phyloP scores from a whole-genome alignment of 495 filamentous ascomycete genomes.

The Hypoxylon perforatum region DNA sequence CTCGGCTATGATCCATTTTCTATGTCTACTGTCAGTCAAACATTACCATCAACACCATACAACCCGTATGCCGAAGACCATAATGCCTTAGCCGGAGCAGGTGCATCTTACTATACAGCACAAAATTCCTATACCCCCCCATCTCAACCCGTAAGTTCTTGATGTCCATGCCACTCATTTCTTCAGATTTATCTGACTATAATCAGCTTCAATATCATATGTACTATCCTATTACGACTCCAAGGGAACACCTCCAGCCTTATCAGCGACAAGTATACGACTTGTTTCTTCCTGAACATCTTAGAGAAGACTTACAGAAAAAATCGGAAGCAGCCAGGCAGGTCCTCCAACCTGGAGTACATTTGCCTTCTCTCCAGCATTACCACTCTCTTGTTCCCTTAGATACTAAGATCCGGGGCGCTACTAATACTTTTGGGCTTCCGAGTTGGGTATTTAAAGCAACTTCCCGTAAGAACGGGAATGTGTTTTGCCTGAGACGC shows the following conservation, averaged over 20 bases:
- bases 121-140: conserved; percentile 58
- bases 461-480: conserved; percentile 85
- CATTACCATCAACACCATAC: conserved; percentile 63
- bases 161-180: background rate
- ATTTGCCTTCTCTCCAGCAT: conserved; percentile 79
- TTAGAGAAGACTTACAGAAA: conserved; percentile 88
- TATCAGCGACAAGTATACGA: conserved; percentile 89
- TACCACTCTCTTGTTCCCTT: conserved; percentile 94
- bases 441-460: conserved; percentile 96
- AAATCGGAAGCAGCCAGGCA: conserved; percentile 87
- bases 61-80: conserved; percentile 77
- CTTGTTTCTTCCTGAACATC: conserved; percentile 85
- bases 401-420: conserved; percentile 79
- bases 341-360: conserved; percentile 67
- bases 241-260: conserved; percentile 77
- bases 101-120: conserved; percentile 61
- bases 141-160: conserved; percentile 72
- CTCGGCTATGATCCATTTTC: conserved; percentile 70
- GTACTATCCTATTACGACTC: conserved; percentile 87
- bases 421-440: conserved; percentile 79
- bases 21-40: conserved; percentile 63
- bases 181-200: conserved; percentile 3
- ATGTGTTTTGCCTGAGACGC: conserved; percentile 82
- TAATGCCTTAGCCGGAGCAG: conserved; percentile 56
- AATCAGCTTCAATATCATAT: conserved; percentile 85